Evolutionary conservation across 2,329 filamentous ascomycete genomes (phyloP).

Genomic region (Purpureocillium lavendulum): DNA sequence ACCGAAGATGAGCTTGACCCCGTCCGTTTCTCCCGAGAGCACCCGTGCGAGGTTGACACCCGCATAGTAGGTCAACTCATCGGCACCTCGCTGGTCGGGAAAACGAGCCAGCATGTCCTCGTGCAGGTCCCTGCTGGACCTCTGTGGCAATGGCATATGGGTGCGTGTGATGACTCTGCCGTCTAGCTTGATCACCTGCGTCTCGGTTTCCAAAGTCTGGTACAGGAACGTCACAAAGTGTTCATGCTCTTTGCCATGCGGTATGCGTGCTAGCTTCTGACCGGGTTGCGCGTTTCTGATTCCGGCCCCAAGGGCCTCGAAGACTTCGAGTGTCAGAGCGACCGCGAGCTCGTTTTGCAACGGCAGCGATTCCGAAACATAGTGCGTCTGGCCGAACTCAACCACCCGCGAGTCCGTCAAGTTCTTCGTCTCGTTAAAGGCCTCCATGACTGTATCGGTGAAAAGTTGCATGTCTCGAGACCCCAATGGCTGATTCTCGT

Average conservation of each 20-base stretch:
- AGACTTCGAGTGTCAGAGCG: background rate
- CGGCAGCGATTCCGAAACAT: background rate
- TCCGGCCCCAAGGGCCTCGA: slow-evolving; percentile 1
- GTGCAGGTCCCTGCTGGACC: background rate
- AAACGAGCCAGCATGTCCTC: slow-evolving; percentile 1
- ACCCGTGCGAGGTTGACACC: slow-evolving; percentile 19
- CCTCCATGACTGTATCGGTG: background rate
- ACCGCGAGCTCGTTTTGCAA: background rate
- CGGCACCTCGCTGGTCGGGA: slow-evolving; percentile 1
- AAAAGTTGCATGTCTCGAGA: background rate
- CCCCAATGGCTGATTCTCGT: background rate
- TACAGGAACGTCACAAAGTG: slow-evolving; percentile 2
- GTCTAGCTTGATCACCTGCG: slow-evolving; percentile 3
- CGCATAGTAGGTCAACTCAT: slow-evolving; percentile 13
- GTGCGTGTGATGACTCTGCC: slow-evolving; percentile 5
- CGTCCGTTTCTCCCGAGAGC: slow-evolving; percentile 23
- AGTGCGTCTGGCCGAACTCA: background rate
- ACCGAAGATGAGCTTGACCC: slow-evolving; percentile 29
- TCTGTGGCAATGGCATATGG: background rate
- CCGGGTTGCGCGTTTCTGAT: background rate
- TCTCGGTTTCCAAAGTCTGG: slow-evolving; percentile 4
- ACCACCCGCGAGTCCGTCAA: background rate
- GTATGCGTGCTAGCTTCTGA: background rate
- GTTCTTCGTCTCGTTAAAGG: background rate
- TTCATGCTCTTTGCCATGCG: background rate